A percentile compares a stretch with the other conserved stretches of the same genome.
phyloP scores from a whole-genome alignment of 371 early-diverging fungal species.

The Apophysomyces variabilis region DNA sequence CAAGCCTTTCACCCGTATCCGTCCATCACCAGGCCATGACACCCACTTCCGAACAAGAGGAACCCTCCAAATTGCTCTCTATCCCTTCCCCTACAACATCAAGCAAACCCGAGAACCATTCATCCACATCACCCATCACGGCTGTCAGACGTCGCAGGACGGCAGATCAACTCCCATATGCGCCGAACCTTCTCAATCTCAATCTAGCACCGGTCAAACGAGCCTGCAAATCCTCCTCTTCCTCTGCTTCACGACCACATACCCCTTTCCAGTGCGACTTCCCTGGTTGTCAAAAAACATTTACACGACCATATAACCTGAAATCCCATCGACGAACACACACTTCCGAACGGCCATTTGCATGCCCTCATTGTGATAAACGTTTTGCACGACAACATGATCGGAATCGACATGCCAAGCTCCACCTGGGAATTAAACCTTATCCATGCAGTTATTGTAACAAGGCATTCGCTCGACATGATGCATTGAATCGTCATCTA shows the following conservation, averaged over 20 bases:
- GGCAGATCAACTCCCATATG: slow-evolving; percentile 26
- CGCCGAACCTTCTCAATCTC: slow-evolving; percentile 24
- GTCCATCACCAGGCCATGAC: slow-evolving; percentile 5
- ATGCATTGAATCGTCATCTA: slow-evolving; percentile 72
- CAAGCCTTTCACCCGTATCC: not conserved
- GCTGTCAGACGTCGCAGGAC: slow-evolving; percentile 13
- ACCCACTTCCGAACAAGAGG: slow-evolving; percentile 1
- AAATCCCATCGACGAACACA: slow-evolving; percentile 82
- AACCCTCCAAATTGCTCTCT: not conserved
- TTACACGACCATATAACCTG: slow-evolving; percentile 82
- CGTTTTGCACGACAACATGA: slow-evolving; percentile 79
- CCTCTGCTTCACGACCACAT: not conserved
- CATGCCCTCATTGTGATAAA: slow-evolving; percentile 62
- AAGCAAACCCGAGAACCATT: not conserved
- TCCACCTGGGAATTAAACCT: slow-evolving; percentile 71
- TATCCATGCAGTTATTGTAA: slow-evolving; percentile 65
- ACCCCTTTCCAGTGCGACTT: slow-evolving; percentile 27
- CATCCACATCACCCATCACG: not conserved
- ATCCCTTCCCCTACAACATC: not conserved
- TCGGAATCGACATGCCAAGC: slow-evolving; percentile 80
- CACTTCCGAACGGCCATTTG: slow-evolving; percentile 75
- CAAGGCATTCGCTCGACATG: slow-evolving; percentile 78
- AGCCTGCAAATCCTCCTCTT: not conserved
- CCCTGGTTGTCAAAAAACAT: slow-evolving; percentile 70
- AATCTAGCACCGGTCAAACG: slow-evolving; percentile 19